These are phyloP conservation scores for Geotrichum restrictum DNA, from an alignment of 1,139 yeast species.

Conservation along the genomic window DNA sequence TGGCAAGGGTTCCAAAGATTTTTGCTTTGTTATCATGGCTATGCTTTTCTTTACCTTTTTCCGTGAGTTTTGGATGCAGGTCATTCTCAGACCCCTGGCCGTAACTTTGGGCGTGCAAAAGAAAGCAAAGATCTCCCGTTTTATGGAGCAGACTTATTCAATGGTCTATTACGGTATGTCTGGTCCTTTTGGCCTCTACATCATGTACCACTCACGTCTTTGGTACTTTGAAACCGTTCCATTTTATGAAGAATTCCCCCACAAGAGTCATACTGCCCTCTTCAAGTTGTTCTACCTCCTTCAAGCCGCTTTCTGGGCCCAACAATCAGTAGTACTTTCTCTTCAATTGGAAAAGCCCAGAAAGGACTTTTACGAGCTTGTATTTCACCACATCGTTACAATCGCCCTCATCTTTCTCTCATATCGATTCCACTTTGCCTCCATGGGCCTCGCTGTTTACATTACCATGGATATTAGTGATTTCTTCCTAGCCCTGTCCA, in stretches of 20 bases:
- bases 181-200: conserved; percentile 85
- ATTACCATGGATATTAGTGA: conserved; percentile 96
- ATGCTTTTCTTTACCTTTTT: conserved; percentile 84
- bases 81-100: conserved; percentile 71
- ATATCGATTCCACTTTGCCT: conserved; percentile 93
- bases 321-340: conserved; percentile 77
- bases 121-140: conserved; percentile 64
- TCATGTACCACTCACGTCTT: conserved; percentile 75
- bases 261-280: conserved; percentile 62
- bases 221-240: conserved; percentile 87
- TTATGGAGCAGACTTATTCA: conserved; percentile 90
- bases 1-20: conserved; percentile 84
- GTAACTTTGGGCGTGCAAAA: conserved; percentile 49
- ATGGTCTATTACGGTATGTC: conserved; percentile 73
- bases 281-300: conserved; percentile 81
- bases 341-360: conserved; percentile 92
- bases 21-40: conserved; percentile 72
- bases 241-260: conserved; percentile 80
- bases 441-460: conserved; percentile 89
- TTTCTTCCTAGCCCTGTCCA: conserved; percentile 77
- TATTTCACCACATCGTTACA: conserved; percentile 89
- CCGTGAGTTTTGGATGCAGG: conserved; percentile 88
- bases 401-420: conserved; percentile 82
- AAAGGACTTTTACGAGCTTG: conserved; percentile 85
- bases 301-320: conserved; percentile 97